Conservation (phyloP, 176 grass and related monocot genomes). For the Echinochloa phyllopogon region DNA sequence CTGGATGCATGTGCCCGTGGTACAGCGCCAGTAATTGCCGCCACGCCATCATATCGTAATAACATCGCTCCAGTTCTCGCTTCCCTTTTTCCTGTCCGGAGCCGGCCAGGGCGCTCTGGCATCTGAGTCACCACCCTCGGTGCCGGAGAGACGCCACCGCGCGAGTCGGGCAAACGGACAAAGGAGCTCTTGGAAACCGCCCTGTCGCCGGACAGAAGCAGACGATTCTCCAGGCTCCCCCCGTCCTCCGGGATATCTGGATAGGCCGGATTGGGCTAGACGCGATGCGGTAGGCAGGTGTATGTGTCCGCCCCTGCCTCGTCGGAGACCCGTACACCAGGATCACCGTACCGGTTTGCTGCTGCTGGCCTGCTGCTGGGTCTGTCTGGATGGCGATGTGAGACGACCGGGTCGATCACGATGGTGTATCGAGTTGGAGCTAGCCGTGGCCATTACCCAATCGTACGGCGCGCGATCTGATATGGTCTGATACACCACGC, state of each 20-base stretch:
- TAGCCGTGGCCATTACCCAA: not conserved
- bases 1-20: not conserved
- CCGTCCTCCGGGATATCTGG: not conserved
- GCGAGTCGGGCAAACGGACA: not conserved
- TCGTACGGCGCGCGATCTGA: not conserved
- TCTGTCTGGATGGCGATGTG: not conserved
- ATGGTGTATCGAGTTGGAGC: not conserved
- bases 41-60: not conserved
- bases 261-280: not conserved
- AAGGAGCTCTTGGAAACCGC: not conserved
- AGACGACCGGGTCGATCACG: not conserved
- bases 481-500: not conserved
- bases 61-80: not conserved
- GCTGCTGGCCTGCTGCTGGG: too few species aligned
- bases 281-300: not conserved
- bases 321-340: not conserved
- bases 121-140: too few species aligned
- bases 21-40: not conserved
- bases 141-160: not conserved
- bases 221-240: not conserved
- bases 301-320: not conserved
- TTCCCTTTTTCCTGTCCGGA: not conserved
- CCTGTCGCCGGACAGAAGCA: not conserved
- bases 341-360: not conserved
- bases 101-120: not conserved